A percentile compares a stretch with the other conserved stretches of the same genome.
Conservation (phyloP, 2,329 filamentous ascomycete species). For the Ophiocordyceps australis region DNA sequence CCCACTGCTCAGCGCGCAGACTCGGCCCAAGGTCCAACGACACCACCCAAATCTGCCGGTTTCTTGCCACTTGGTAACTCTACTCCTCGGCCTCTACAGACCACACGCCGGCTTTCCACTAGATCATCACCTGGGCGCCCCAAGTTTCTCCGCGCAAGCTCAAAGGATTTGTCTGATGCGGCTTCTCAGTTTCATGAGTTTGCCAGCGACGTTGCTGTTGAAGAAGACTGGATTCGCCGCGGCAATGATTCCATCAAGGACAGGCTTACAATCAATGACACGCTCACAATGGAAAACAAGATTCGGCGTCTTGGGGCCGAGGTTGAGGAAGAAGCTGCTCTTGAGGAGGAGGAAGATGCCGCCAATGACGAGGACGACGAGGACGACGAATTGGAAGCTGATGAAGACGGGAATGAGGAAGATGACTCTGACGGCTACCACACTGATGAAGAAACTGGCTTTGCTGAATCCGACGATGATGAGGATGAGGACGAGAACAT, state of each 20-base stretch:
- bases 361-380: conserved; percentile 25
- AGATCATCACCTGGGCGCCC: too few relatives aligned
- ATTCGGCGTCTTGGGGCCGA: conserved; percentile 78
- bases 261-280: conserved; percentile 78
- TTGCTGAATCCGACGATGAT: conserved; percentile 51
- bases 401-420: conserved; percentile 34
- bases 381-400: conserved; percentile 28
- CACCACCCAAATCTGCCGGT: conserved; percentile 11
- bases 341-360: conserved; percentile 47
- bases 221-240: conserved; percentile 78
- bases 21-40: too few relatives aligned
- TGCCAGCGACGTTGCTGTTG: conserved; percentile 60
- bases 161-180: conserved; percentile 31
- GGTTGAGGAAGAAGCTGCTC: conserved; percentile 71
- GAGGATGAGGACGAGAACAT: conserved; percentile 47
- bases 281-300: conserved; percentile 72
- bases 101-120: too few relatives aligned
- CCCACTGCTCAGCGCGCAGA: too few relatives aligned
- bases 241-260: conserved; percentile 43
- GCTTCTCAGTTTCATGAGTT: conserved; percentile 73
- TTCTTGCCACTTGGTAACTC: conserved; percentile 5
- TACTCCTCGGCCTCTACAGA: too few relatives aligned
- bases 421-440: conserved; percentile 52
- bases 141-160: conserved; percentile 31
- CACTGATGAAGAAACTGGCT: conserved; percentile 53